These are phyloP conservation scores for Aspergillus sparsus DNA, from an alignment of 495 filamentous ascomycete species.

Conservation along the genomic window DNA sequence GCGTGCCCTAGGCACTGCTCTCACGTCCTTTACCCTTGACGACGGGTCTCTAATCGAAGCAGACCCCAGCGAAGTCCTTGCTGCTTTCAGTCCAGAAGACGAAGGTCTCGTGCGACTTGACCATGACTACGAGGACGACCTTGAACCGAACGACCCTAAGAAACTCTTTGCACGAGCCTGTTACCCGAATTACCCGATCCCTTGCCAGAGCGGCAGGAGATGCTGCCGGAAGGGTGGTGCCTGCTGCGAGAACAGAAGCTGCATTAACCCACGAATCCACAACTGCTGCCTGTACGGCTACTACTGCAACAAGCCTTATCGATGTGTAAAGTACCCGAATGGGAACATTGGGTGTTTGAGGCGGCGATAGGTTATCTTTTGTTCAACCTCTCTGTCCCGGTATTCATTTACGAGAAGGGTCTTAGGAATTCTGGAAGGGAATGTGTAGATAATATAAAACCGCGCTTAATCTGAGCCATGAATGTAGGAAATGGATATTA, in stretches of 20 bases:
- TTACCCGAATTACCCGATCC: slow-evolving; percentile 6
- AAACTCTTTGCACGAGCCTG: slow-evolving; percentile 8
- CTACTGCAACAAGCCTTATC: slow-evolving; percentile 15
- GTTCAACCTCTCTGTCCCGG: neutral
- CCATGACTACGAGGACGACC: neutral
- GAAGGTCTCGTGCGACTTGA: neutral
- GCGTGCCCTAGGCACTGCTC: neutral
- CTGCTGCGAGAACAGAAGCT: slow-evolving; percentile 10
- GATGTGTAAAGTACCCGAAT: slow-evolving; percentile 4
- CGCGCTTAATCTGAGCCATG: no score
- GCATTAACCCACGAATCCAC: slow-evolving; percentile 7
- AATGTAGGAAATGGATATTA: no score
- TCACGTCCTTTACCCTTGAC: slow-evolving; percentile 5
- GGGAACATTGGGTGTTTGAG: slow-evolving; percentile 6
- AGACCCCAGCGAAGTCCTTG: neutral
- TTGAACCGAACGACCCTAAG: neutral
- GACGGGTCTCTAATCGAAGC: slow-evolving; percentile 8
- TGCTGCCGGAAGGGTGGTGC: slow-evolving; percentile 2
- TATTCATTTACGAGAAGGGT: neutral
- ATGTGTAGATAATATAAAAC: neutral
- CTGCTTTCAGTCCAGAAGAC: neutral
- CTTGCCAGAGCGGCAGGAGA: slow-evolving; percentile 4
- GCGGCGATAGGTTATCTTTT: neutral
- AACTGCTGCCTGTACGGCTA: slow-evolving; percentile 14
- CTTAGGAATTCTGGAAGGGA: neutral